phyloP scores from a whole-genome alignment of 495 filamentous ascomycete species.

The Astrocystis sublimbata region DNA sequence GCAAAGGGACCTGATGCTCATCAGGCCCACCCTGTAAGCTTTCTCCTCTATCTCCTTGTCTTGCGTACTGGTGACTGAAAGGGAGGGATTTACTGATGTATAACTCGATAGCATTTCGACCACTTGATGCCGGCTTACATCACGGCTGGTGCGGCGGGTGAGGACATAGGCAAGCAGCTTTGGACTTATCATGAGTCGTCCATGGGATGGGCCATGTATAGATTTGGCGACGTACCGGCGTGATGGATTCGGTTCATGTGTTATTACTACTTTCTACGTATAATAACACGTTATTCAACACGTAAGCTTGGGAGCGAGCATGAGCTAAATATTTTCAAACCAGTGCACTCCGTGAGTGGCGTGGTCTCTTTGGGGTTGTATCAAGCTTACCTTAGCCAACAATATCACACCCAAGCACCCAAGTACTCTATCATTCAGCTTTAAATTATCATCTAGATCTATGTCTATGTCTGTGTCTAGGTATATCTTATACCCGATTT shows the following conservation, averaged over 20 bases:
- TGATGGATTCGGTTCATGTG: background rate
- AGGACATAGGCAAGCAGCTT: constrained; percentile 60
- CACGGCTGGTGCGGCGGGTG: constrained; percentile 67
- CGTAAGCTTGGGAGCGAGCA: no score
- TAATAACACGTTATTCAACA: no score
- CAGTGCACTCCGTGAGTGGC: no score
- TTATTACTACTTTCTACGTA: background rate
- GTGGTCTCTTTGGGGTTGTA: no score
- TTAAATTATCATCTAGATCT: background rate
- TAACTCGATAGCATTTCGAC: constrained; percentile 53
- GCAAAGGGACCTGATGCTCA: constrained; percentile 66
- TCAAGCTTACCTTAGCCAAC: no score
- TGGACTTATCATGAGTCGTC: constrained; percentile 68
- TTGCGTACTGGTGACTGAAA: background rate
- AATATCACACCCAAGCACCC: no score
- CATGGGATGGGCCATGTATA: constrained; percentile 74
- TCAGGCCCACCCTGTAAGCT: constrained; percentile 68
- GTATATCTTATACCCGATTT: no score
- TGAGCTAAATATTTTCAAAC: no score
- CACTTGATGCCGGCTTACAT: constrained; percentile 80
- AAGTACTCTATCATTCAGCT: background rate
- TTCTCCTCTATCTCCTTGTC: background rate
- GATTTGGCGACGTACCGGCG: constrained; percentile 62
- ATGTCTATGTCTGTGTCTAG: background rate
- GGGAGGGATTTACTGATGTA: background rate